Base-by-base conservation (phyloP, 2,329 filamentous ascomycete genomes). In the Aspergillus sp. region DNA sequence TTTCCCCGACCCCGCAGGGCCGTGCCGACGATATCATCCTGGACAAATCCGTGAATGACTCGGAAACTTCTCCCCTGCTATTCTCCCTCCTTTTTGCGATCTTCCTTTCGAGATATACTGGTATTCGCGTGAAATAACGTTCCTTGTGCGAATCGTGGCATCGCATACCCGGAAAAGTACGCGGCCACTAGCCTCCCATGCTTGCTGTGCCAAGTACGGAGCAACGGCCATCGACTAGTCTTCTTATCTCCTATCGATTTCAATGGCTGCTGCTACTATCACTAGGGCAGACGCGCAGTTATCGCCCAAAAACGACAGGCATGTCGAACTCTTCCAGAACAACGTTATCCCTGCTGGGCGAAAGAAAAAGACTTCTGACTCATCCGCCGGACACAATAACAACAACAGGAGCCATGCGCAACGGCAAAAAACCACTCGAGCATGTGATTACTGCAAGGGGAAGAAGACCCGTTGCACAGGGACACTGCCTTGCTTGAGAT, bases 381-480 rank as follows among this genome's bases (percentile, higher is more conserved):
- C 52, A 17, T 38, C 47, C 9, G 33, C 51, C 20, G 20, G 44
- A 7, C 57, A 47, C 44, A 60, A 60, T 33, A 44, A 53, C 25
- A 53, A 52, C 17, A 19, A 19, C 17, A 19, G 3, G 37, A 49
- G 48, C 37, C 37, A 12, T 39, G 37, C 37, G 30, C 51, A 53
- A 17, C 64, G 65, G 4, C 65, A 65, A 48, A 69, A 68, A 49
- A 68, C 68, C 46, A 69, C 66, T 23, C 53, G 66, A 41, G 66
- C 66, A 25, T 69, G 66, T 53, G 66, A 69, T 53, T 61, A 59
- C 35, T 69, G 66, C 54, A 69, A 69, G 53, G 53, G 60, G 38
- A 69, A 68, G 52, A 69, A 69, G 49, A 67, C 64, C 3, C 57
- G 63, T 17, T 69, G 66, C 41, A 67, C 65, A 0, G 66, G 66